Conservation (phyloP, 2,329 filamentous ascomycete species). For the Ascomycota sp. region DNA sequence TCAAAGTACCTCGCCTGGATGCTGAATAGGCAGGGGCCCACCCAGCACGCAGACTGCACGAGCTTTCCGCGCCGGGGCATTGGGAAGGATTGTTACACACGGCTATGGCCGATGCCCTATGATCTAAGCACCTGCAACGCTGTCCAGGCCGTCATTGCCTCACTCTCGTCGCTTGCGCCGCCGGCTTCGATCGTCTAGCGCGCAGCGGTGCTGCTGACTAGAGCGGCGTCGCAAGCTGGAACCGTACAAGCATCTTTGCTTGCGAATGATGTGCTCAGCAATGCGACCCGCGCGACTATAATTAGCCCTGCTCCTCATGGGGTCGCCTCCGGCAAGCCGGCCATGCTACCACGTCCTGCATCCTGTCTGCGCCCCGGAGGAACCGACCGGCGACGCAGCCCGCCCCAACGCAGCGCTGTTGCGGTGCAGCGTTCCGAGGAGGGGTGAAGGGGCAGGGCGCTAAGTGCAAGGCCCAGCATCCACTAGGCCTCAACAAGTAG, state of each 20-base stretch:
- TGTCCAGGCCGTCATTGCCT: too few relatives aligned
- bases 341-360: not conserved
- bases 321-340: not conserved
- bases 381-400: not conserved
- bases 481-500: too few relatives aligned
- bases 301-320: not conserved
- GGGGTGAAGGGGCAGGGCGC: not conserved
- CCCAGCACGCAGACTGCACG: too few relatives aligned
- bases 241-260: conserved; percentile 1
- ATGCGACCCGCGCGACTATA: not conserved
- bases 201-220: not conserved
- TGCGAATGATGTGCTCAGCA: conserved; percentile 1
- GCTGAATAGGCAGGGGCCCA: too few relatives aligned
- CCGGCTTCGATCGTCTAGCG: not conserved
- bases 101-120: too few relatives aligned
- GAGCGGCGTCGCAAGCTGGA: conserved; percentile 1
- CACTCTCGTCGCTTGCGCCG: too few relatives aligned
- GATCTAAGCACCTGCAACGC: too few relatives aligned
- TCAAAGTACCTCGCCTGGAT: too few relatives aligned
- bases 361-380: not conserved
- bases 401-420: not conserved
- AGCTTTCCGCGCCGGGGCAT: too few relatives aligned
- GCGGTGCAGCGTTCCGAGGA: not conserved
- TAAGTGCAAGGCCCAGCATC: not conserved
- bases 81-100: too few relatives aligned